Evolutionary conservation across 2,329 filamentous ascomycete species (phyloP).

Genomic region (Talaromyces islandicus): DNA sequence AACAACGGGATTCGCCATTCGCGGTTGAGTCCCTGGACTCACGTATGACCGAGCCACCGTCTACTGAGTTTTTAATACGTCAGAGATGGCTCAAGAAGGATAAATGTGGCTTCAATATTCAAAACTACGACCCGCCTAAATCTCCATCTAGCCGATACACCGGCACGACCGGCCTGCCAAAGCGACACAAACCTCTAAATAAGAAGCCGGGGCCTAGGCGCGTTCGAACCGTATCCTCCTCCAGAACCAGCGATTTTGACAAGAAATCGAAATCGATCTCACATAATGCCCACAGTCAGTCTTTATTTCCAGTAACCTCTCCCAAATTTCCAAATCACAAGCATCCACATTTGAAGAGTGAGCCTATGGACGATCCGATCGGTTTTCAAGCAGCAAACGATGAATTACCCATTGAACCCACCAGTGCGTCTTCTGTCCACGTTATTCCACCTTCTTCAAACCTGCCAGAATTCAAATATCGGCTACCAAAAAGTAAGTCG

Average conservation of each 20-base stretch:
- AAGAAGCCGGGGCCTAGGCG: neutral
- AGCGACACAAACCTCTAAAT: neutral
- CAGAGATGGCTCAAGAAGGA: slow-evolving; percentile 9
- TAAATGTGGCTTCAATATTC: slow-evolving; percentile 13
- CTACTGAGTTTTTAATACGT: neutral
- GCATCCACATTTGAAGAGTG: neutral
- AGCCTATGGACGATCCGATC: neutral
- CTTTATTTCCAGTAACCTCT: too few relatives aligned
- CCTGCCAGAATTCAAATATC: slow-evolving; percentile 35
- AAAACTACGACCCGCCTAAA: slow-evolving; percentile 29
- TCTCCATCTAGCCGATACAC: slow-evolving; percentile 22
- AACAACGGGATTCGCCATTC: neutral
- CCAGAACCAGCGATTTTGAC: neutral
- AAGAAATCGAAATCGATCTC: neutral
- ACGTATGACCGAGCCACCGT: neutral
- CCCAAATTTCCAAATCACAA: neutral
- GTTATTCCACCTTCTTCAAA: slow-evolving; percentile 32
- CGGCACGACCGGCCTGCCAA: neutral
- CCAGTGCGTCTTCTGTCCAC: slow-evolving; percentile 19
- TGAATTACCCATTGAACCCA: neutral
- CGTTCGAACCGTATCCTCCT: neutral
- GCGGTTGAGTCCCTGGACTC: neutral
- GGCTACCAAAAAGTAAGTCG: slow-evolving; percentile 14
- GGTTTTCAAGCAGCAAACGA: neutral
- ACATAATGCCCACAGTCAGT: neutral